These are phyloP conservation scores for Coccomyxa subellipsoidea DNA, from an alignment of 163 green algal species.

Conservation along the genomic window DNA sequence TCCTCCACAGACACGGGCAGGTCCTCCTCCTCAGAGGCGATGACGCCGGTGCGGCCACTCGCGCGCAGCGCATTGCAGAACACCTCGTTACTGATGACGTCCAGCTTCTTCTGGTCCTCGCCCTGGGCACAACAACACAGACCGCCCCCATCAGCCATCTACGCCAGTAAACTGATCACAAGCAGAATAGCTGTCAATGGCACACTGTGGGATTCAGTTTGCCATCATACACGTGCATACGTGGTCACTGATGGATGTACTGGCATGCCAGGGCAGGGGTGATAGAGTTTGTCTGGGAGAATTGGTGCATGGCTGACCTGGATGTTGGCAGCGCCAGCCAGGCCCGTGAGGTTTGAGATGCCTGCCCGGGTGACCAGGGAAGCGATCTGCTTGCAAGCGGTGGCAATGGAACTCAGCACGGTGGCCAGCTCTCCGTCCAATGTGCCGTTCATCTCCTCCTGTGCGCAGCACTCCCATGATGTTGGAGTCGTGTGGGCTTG, in stretches of 20 bases:
- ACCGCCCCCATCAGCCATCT: too few species aligned
- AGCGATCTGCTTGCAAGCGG: constrained; percentile 98
- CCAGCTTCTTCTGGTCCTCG: constrained; percentile 99
- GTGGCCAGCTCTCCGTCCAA: constrained; percentile 91
- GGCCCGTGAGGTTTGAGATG: constrained; percentile 89
- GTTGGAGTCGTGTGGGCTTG: too few species aligned
- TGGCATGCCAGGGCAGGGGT: too few species aligned
- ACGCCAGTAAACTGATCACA: background rate
- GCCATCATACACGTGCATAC: too few species aligned
- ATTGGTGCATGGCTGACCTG: constrained; percentile 21
- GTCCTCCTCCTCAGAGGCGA: constrained; percentile 98
- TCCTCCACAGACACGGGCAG: constrained; percentile 92
- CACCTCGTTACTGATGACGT: constrained; percentile 98
- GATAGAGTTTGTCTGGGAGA: too few species aligned
- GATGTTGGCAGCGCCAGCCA: constrained; percentile 53
- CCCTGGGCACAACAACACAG: constrained; percentile 55
- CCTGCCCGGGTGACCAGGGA: constrained; percentile 84
- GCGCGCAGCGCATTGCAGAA: constrained; percentile 88
- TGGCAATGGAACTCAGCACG: constrained; percentile 89
- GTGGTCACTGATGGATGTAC: too few species aligned
- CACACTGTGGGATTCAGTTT: background rate
- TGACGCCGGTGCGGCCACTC: constrained; percentile 74
- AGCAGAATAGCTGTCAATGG: background rate
- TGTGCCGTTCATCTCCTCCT: constrained; percentile 81
- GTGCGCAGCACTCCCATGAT: constrained; percentile 17